Base-by-base conservation (phyloP, 2,329 filamentous ascomycete species). In the Ceratocystis papillata region DNA sequence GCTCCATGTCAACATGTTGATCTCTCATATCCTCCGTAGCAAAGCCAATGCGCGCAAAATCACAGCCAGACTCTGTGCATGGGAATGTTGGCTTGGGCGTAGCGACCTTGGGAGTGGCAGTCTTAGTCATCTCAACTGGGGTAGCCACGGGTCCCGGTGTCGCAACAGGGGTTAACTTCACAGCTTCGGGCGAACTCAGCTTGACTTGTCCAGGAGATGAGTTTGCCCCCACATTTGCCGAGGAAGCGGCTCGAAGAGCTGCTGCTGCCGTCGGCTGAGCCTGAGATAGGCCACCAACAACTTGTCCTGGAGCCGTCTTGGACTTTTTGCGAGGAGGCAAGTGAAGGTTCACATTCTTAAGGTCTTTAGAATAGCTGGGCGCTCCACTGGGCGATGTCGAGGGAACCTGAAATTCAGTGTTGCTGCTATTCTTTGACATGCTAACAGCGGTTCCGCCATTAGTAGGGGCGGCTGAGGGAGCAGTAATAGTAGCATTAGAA, bases 381-480 rank as follows among this genome's bases (percentile, higher is more conserved):
- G 82, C 80, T 12, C 83, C 84, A 69, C 84, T 81, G 41, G 84
- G 84, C 5, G 84, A 85, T 7, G 78, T 75, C 20, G 78, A 80
- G 20, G 65, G 65, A 10, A 64, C 62, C 12, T 60, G 41, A 33
- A 64, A 67, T n/a, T 17, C 60, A 7, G 60, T 48, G 44, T 22
- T 48, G 22, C 37, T 33, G 44, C 17, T 25, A 44, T 62, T 67
- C n/a, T 64, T 67, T 10, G 41, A 12, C 28, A 64, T 53, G 25
- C n/a, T 17, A 46, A 53, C 22, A 37, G 62, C 61, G 17, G 37
- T 33, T 46, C n/a, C 41, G 15, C 25, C 22, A 64, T 37, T 30
- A 20, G 53, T 20, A 28, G 48, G 5, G 37, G 61, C n/a, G 10
- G 61, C 25, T 12, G 59, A 10, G 10, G 46, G 33, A 15, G 37